These are phyloP conservation scores for Trametes elegans DNA, from an alignment of 768 basidiomycete genomes.

Conservation along the genomic window DNA sequence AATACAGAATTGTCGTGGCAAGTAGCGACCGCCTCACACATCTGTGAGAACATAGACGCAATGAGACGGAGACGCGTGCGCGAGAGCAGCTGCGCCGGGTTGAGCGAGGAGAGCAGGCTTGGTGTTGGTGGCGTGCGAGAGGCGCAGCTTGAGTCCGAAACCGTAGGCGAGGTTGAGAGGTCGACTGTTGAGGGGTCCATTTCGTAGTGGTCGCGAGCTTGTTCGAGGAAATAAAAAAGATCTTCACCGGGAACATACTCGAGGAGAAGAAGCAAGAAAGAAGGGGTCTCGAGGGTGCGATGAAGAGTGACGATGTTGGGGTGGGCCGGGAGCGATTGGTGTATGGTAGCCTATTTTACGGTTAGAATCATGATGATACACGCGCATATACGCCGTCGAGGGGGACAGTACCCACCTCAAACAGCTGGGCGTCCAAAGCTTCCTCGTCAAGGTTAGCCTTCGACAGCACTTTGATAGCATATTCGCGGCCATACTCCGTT, in stretches of 20 bases:
- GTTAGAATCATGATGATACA: conserved; percentile 1
- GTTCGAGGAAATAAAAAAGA: conserved; percentile 97
- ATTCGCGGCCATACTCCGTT: conserved; percentile 67
- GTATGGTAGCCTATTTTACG: conserved; percentile 73
- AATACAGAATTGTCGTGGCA: conserved; percentile 91
- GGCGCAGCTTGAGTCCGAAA: conserved; percentile 25
- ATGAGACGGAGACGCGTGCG: conserved; percentile 88
- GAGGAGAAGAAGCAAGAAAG: conserved; percentile 88
- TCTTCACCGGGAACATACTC: conserved; percentile 98
- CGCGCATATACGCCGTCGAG: conserved; percentile 3
- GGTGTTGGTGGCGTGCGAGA: conserved; percentile 90
- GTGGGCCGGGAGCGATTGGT: conserved; percentile 87
- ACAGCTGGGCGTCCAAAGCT: conserved; percentile 82
- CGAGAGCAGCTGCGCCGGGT: conserved; percentile 79
- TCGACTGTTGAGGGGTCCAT: conserved; percentile 35
- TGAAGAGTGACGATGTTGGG: conserved; percentile 94
- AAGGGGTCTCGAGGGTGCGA: conserved; percentile 87
- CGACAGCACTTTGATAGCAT: conserved; percentile 95
- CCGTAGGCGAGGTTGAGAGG: conserved; percentile 20
- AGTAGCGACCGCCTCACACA: conserved; percentile 96
- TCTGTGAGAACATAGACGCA: conserved; percentile 96
- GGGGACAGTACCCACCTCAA: conserved; percentile 80
- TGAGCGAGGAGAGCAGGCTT: conserved; percentile 80
- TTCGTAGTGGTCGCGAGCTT: conserved; percentile 85
- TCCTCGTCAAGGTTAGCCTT: conserved; percentile 92